Conservation (phyloP, 176 grass and related monocot genomes). For the Eremochloa ophiuroides region DNA sequence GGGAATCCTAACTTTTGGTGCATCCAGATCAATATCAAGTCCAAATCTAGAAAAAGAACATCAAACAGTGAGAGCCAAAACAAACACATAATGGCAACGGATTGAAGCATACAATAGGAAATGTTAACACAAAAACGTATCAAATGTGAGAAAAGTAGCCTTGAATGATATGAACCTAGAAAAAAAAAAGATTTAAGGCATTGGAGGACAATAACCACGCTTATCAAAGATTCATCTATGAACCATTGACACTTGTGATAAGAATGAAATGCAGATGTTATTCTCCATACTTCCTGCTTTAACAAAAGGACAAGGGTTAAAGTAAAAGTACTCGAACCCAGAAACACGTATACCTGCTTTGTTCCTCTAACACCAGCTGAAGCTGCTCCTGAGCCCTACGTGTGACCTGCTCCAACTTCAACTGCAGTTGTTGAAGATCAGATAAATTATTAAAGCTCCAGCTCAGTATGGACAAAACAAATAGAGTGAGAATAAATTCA, state of each 20-base stretch:
- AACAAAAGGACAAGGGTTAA: not conserved
- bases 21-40: constrained; percentile 97
- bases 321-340: constrained; percentile 1
- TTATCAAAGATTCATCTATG: not conserved
- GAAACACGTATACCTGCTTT: constrained; percentile 68
- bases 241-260: not conserved
- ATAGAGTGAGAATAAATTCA: not conserved
- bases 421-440: constrained; percentile 49
- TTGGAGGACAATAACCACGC: not conserved
- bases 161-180: not conserved
- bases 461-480: constrained; percentile 11
- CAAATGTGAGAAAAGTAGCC: not conserved
- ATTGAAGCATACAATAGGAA: not conserved
- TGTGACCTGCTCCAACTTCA: constrained; percentile 91
- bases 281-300: not conserved
- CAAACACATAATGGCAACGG: not conserved
- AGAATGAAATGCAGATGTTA: not conserved
- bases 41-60: constrained; percentile 65
- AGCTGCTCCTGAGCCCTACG: constrained; percentile 92
- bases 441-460: constrained; percentile 24
- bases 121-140: not conserved
- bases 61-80: constrained; percentile 28
- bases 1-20: constrained; percentile 94
- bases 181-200: not conserved
- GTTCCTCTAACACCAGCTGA: constrained; percentile 91